phyloP scores from a whole-genome alignment of 345 rosid genomes.

The Punica granatum region DNA sequence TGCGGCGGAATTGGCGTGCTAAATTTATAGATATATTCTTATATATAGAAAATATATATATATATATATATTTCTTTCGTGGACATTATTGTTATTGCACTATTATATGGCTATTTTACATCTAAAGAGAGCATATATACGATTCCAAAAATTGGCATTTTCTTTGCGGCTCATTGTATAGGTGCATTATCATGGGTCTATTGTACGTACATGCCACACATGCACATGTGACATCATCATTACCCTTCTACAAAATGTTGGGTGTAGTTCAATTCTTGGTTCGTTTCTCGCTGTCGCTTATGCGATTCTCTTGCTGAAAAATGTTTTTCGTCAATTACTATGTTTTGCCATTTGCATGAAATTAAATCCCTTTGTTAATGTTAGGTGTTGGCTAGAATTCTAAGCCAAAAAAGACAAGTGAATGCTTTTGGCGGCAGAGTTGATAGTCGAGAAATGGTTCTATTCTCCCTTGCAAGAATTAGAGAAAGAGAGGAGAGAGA shows the following conservation, averaged over 20 bases:
- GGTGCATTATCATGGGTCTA: background rate
- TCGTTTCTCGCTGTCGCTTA: background rate
- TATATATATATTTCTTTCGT: too few species aligned
- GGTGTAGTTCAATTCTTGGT: background rate
- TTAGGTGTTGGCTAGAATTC: too few species aligned
- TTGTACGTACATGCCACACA: background rate
- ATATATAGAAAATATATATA: too few species aligned
- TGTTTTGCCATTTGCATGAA: background rate
- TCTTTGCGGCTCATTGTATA: too few species aligned
- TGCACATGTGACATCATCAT: background rate
- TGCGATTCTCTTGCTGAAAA: too few species aligned
- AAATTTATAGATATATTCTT: slow-evolving; percentile 6
- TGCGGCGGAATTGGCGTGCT: slow-evolving; percentile 89
- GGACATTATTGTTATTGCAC: too few species aligned
- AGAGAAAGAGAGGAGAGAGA: background rate
- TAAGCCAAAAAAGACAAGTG: slow-evolving; percentile 3
- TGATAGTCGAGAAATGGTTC: background rate
- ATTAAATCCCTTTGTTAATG: too few species aligned
- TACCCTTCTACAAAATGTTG: background rate
- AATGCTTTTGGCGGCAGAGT: slow-evolving; percentile 5
- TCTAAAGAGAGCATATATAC: too few species aligned
- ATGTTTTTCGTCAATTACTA: too few species aligned
- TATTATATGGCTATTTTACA: too few species aligned
- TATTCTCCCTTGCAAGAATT: too few species aligned
- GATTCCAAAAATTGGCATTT: too few species aligned